These are phyloP conservation scores for Pleurotus platypus DNA, from an alignment of 768 basidiomycete species.

Conservation along the genomic window DNA sequence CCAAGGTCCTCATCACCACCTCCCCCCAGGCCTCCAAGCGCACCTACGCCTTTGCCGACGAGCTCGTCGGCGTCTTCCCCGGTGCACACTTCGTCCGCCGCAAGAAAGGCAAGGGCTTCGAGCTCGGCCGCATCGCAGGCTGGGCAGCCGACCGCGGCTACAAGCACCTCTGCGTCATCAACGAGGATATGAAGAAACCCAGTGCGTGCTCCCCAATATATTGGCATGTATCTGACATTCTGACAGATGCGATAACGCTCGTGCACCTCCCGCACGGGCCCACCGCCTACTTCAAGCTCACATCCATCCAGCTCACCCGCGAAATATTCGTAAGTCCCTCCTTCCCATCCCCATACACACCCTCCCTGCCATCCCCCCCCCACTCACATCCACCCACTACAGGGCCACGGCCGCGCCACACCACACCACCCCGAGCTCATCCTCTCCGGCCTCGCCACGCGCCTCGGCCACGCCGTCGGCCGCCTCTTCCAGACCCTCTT, in stretches of 20 bases:
- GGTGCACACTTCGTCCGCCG: conserved; percentile 87
- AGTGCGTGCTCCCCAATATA: conserved; percentile 50
- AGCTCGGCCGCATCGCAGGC: conserved; percentile 84
- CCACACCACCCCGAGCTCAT: conserved; percentile 94
- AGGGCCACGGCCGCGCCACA: conserved; percentile 93
- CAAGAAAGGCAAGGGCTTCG: conserved; percentile 87
- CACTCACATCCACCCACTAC: neutral
- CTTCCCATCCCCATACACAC: no score
- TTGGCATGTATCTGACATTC: conserved; percentile 9
- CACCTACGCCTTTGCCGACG: conserved; percentile 92
- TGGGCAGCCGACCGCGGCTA: conserved; percentile 93
- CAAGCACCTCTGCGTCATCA: conserved; percentile 87
- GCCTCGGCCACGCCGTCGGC: conserved; percentile 90
- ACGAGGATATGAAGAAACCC: conserved; percentile 92
- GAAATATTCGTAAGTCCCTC: conserved; percentile 69
- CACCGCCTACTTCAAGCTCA: conserved; percentile 92
- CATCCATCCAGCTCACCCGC: conserved; percentile 81
- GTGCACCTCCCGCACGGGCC: conserved; percentile 90
- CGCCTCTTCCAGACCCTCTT: conserved; percentile 96
- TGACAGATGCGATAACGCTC: conserved; percentile 85
- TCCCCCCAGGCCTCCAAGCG: conserved; percentile 83
- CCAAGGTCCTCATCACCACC: conserved; percentile 89
- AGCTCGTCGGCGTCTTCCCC: conserved; percentile 84
- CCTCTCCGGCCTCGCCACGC: conserved; percentile 90
- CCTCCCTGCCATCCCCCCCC: neutral